A percentile compares a stretch with the other conserved stretches of the same genome.
Evolutionary conservation across 2,329 filamentous ascomycete genomes (phyloP).

Genomic region (Chrysoporthe puriensis): DNA sequence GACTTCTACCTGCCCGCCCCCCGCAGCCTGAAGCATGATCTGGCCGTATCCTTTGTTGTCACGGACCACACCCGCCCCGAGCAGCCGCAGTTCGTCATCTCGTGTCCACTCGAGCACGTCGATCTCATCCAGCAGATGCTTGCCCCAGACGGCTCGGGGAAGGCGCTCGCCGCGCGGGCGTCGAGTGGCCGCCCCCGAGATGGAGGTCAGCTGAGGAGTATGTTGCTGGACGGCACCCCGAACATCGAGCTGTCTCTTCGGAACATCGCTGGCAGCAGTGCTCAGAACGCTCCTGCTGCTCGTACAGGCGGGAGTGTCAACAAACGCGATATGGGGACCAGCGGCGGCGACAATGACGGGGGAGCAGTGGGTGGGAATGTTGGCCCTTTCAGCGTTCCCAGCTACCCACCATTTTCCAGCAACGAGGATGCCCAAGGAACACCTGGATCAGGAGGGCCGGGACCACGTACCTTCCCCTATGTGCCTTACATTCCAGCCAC

Average conservation of each 20-base stretch:
- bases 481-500: slow-evolving; percentile 4
- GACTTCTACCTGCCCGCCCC: slow-evolving; percentile 20
- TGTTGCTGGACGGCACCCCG: slow-evolving; percentile 26
- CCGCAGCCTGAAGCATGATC: slow-evolving; percentile 24
- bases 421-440: background rate
- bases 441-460: background rate
- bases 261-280: background rate
- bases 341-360: background rate
- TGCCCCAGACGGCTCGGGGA: slow-evolving; percentile 15
- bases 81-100: slow-evolving; percentile 27
- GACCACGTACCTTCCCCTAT: background rate
- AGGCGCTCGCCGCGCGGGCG: slow-evolving; percentile 16
- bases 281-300: background rate
- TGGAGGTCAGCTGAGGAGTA: slow-evolving; percentile 22
- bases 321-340: background rate
- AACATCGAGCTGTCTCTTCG: slow-evolving; percentile 26
- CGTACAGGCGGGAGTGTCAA: background rate
- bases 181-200: slow-evolving; percentile 21
- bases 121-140: slow-evolving; percentile 17
- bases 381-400: background rate
- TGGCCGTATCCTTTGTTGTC: slow-evolving; percentile 25
- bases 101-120: slow-evolving; percentile 26
- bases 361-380: background rate
- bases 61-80: slow-evolving; percentile 24
- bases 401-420: no score